Evolutionary conservation across 2,329 filamentous ascomycete genomes (phyloP), one percentile per base, ranked within the genome.

Genomic region (Atkinsonella texensis): DNA sequence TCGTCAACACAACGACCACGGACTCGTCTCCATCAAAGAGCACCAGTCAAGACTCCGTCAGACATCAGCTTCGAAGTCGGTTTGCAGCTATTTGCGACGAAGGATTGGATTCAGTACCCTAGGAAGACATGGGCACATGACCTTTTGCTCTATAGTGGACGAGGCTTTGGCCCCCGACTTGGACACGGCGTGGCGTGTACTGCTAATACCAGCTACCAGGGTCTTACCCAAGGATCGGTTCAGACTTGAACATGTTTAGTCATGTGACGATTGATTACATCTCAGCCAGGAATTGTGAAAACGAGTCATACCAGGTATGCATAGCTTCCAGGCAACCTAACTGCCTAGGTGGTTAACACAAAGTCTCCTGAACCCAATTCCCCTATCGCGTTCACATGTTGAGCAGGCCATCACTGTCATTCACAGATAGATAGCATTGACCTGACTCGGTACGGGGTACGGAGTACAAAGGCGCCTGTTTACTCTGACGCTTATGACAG

Each of bases 1-100:
- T 53, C 20, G 48, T 55, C 53, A 55, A 55, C 28, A 50, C 40
- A n/a, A 40, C 46, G n/a, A 44, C 23, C 18, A 40, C 41, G 17
- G n/a, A 43, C 35, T 48, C 20, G 23, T 32, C 38, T 32, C 38
- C 28, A 28, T 31, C 12, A 39, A 8, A 17, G 10, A 13, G 35
- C 20, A 31, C 17, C 20, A 32, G 35, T 39, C 9, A 31, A 13
- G 32, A n/a, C 8, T 39, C 15, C 20, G 8, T 35, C 9, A 15
- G 28, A 44, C 7, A 31, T 38, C 28, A 18, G 13, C 8, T 44
- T 31, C 41, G 32, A 44, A 35, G 17, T 28, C 40, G 39, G 7
- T n/a, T 43, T 11, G 13, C 33, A 11, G 10, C 33, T 13, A 35
- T 5, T 9, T 35, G 33, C 7, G 33, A 2, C 35, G 5, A 38